Evolutionary conservation across 225 moss, liverwort and hornwort species (phyloP), one percentile per base, ranked within the genome.

Genomic region (Thuidium tamariscinum): DNA sequence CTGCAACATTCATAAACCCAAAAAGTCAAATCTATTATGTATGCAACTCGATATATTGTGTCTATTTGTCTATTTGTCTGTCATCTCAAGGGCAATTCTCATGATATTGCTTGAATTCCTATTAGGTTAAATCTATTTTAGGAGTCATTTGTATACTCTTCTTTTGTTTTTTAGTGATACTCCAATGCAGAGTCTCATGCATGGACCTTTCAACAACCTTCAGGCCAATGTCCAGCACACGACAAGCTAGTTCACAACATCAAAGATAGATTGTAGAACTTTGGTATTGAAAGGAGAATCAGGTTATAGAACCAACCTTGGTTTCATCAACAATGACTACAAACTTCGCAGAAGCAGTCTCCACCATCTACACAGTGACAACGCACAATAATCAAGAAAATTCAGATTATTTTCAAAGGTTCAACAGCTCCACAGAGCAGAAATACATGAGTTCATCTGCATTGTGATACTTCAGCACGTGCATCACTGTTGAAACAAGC

Each of bases 281-380:
- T 64, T 37, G 49, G 30, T 68, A 79, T 20, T 79, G 60, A 78
- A 36, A 52, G 44, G 70, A 67, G 42, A 76, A 73, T 21, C 16
- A 84, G 37, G 39, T 37, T 59, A 86, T 59, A 54, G n/a, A 61
- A 85, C 88, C 59, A 72, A 99, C 98, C 96, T 99, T 99, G 69
- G 94, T 99, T 90, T 99, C 97, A 84, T 99, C 99, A 71, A 99
- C 96, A 74, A 99, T 93, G 42, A 99, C 99, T 56, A 99, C 94
- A 85, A 99, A 99, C 83, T 97, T 95, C 30, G 94, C 95, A 61
- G 99, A 96, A 59, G 97, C 94, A 49, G 96, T 92, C 92, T 99
- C 99, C 93, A 99, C 99, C 99, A 99, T 99, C 99, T 98, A 82
- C 55, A 64, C 48, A 86, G 7, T 63, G 59, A 66, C 63, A 76